These are phyloP conservation scores for Pseudocercospora fuligena DNA, from an alignment of 2,329 filamentous ascomycete species.

Conservation along the genomic window DNA sequence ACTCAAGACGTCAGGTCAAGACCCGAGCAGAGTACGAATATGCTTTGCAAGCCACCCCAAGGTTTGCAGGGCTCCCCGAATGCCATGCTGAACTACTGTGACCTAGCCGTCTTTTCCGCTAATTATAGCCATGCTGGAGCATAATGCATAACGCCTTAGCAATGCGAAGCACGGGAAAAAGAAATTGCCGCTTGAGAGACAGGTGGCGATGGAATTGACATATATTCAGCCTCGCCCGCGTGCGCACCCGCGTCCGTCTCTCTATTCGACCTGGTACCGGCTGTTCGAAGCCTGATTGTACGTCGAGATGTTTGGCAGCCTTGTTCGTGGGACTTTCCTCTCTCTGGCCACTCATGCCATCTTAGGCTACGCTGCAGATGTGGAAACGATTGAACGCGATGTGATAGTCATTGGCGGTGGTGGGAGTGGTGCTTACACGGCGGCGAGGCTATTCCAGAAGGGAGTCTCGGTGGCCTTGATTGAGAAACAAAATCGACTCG, in stretches of 20 bases:
- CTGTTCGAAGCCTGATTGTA: neutral
- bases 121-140: neutral
- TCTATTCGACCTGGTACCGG: neutral
- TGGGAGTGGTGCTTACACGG: slow-evolving; percentile 46
- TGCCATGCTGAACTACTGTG: neutral
- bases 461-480: slow-evolving; percentile 46
- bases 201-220: neutral
- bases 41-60: neutral
- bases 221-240: neutral
- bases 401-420: slow-evolving; percentile 51
- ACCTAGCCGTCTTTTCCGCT: neutral
- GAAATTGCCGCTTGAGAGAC: neutral
- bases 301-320: neutral
- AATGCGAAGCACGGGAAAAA: neutral
- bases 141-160: neutral
- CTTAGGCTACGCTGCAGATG: neutral
- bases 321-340: neutral
- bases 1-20: neutral
- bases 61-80: neutral
- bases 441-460: slow-evolving; percentile 45
- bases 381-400: slow-evolving; percentile 27
- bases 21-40: neutral
- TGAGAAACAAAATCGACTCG: slow-evolving; percentile 46
- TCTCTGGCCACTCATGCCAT: neutral
- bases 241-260: neutral